Percentiles rank a stretch among this genome's conserved stretches.
Conservation (phyloP, 345 rosid genomes). For the Viola odorata region DNA sequence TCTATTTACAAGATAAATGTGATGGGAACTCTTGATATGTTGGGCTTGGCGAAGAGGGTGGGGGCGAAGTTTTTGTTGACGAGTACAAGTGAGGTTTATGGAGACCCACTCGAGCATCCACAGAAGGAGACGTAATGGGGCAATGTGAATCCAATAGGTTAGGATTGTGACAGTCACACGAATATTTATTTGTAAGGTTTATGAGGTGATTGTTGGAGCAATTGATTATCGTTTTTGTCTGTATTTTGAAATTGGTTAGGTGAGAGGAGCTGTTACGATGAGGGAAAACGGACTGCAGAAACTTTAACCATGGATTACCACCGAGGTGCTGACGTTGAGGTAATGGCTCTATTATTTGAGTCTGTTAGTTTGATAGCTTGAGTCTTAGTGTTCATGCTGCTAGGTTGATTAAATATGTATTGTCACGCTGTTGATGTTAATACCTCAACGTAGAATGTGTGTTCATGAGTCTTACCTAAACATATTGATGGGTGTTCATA, state of each 20-base stretch:
- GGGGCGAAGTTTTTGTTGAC: constrained; percentile 95
- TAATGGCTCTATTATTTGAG: constrained; percentile 19
- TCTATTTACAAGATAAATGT: constrained; percentile 84
- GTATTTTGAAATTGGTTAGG: constrained; percentile 35
- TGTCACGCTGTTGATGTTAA: no score
- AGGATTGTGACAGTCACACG: not conserved
- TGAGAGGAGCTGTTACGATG: constrained; percentile 97
- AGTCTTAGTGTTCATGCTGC: no score
- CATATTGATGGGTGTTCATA: no score
- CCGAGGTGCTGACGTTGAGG: constrained; percentile 95
- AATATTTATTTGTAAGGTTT: not conserved
- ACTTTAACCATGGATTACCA: constrained; percentile 96
- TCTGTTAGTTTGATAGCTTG: not conserved
- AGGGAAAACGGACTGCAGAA: constrained; percentile 97
- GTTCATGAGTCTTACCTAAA: no score
- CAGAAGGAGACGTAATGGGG: constrained; percentile 99
- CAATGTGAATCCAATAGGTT: constrained; percentile 94
- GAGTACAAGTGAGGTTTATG: constrained; percentile 98
- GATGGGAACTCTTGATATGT: constrained; percentile 97
- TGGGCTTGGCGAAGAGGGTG: constrained; percentile 98
- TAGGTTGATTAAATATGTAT: no score
- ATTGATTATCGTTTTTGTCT: constrained; percentile 4
- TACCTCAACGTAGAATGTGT: no score
- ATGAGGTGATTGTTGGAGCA: constrained; percentile 1
- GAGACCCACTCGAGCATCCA: constrained; percentile 98